Percentiles rank a stretch among this genome's conserved stretches.
Conservation (phyloP, 2,329 filamentous ascomycete genomes). For the Botrytis medusae region DNA sequence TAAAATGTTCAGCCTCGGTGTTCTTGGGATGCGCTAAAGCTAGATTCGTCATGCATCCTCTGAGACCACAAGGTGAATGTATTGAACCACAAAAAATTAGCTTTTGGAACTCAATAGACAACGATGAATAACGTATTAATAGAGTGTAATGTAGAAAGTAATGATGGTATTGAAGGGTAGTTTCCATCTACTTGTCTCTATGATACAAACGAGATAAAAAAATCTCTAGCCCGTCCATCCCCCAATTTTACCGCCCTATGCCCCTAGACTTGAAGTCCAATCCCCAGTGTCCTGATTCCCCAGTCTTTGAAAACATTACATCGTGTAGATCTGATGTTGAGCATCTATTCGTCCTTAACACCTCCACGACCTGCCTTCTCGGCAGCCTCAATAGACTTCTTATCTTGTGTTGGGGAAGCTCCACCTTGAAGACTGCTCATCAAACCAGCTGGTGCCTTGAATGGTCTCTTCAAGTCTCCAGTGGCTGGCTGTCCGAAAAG, state of each 20-base stretch:
- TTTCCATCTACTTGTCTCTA: slow-evolving; percentile 15
- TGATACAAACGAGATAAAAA: slow-evolving; percentile 21
- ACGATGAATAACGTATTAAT: neutral
- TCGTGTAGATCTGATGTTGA: neutral
- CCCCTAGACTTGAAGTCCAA: neutral
- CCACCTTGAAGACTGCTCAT: slow-evolving; percentile 75
- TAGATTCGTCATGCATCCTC: neutral
- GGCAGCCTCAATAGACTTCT: slow-evolving; percentile 78
- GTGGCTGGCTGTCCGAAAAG: slow-evolving; percentile 80
- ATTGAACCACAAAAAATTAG: neutral
- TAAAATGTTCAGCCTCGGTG: slow-evolving; percentile 16
- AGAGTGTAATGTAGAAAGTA: neutral
- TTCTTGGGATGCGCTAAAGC: neutral
- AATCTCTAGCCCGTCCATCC: slow-evolving; percentile 3
- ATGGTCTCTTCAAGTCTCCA: slow-evolving; percentile 92
- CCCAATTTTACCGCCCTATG: slow-evolving; percentile 1
- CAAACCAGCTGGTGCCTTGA: slow-evolving; percentile 82
- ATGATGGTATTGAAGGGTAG: slow-evolving; percentile 1
- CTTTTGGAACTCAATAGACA: neutral
- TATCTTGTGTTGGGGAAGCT: slow-evolving; percentile 77
- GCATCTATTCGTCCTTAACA: slow-evolving; percentile 65
- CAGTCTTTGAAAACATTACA: slow-evolving; percentile 6
- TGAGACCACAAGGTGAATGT: neutral
- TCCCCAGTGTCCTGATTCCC: neutral
- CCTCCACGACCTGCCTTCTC: slow-evolving; percentile 73